Conservation (phyloP, 768 basidiomycete species). For the Thelephora aurantiotincta region DNA sequence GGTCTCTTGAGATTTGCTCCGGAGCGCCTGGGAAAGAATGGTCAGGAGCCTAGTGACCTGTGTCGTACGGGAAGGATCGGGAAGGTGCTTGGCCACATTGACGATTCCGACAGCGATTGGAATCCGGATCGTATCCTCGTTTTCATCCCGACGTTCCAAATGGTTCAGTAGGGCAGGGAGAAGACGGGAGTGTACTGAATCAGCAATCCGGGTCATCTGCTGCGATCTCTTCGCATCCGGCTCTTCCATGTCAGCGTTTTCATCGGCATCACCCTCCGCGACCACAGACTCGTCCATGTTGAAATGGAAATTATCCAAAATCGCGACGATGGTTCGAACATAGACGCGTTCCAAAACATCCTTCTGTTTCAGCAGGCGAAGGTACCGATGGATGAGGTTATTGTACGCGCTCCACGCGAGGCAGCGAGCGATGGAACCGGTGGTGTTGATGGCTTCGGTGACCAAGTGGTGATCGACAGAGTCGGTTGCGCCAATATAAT, state of each 20-base stretch:
- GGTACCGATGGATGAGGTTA: slow-evolving; percentile 64
- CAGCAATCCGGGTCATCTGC: slow-evolving; percentile 35
- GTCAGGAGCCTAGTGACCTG: slow-evolving; percentile 73
- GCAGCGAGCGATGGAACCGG: slow-evolving; percentile 63
- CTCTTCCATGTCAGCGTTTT: slow-evolving; percentile 13
- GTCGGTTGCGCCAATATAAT: slow-evolving; percentile 52
- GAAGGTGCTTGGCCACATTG: slow-evolving; percentile 71
- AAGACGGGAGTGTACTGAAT: slow-evolving; percentile 62
- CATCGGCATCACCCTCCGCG: slow-evolving; percentile 11
- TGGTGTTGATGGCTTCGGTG: slow-evolving; percentile 74
- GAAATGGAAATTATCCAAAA: slow-evolving; percentile 89
- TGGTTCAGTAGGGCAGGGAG: slow-evolving; percentile 71
- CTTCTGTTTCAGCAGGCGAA: slow-evolving; percentile 54
- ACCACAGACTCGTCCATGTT: slow-evolving; percentile 51
- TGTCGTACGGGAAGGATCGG: slow-evolving; percentile 39
- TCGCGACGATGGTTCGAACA: slow-evolving; percentile 69
- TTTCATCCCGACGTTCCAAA: slow-evolving; percentile 69
- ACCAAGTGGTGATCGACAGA: slow-evolving; percentile 75
- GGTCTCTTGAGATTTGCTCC: slow-evolving; percentile 90
- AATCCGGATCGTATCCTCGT: slow-evolving; percentile 76
- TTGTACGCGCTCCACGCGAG: slow-evolving; percentile 81
- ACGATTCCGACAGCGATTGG: slow-evolving; percentile 82
- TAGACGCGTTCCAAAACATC: slow-evolving; percentile 64
- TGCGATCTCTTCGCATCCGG: slow-evolving; percentile 11
- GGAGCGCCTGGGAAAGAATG: slow-evolving; percentile 74